Conservation (phyloP, 75 land plant species). For the Pinus tabuliformis region DNA sequence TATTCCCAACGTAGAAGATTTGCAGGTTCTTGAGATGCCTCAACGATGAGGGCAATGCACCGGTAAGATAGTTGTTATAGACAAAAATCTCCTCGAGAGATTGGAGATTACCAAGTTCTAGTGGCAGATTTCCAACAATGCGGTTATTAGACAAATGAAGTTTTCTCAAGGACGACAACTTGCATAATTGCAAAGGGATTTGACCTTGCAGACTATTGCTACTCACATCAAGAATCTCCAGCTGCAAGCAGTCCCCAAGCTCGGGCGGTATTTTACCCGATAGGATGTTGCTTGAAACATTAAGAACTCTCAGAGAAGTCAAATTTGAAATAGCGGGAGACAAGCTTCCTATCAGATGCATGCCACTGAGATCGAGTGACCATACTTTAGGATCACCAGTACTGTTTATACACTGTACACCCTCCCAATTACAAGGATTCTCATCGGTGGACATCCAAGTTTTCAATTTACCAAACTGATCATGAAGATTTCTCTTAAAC, state of each 20-base stretch:
- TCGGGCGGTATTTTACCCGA: conserved; percentile 55
- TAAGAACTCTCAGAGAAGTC: conserved; percentile 26
- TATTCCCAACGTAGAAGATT: conserved; percentile 54
- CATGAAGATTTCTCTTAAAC: conserved; percentile 28
- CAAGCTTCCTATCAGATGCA: conserved; percentile 42
- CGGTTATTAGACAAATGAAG: conserved; percentile 59
- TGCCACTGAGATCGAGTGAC: conserved; percentile 33
- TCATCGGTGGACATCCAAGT: conserved; percentile 44
- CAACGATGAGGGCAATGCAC: conserved; percentile 49
- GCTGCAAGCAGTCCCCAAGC: conserved; percentile 22
- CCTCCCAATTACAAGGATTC: conserved; percentile 59
- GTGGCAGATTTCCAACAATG: conserved; percentile 48
- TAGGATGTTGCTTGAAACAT: conserved; percentile 46
- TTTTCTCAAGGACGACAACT: conserved; percentile 28
- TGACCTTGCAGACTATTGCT: conserved; percentile 47
- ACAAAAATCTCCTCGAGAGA: conserved; percentile 39
- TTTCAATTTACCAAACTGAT: conserved; percentile 16
- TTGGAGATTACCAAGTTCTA: conserved; percentile 44
- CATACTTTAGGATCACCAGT: conserved; percentile 19
- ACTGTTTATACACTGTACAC: conserved; percentile 28
- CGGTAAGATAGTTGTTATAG: conserved; percentile 50
- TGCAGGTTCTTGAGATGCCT: conserved; percentile 50
- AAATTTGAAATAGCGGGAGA: conserved; percentile 38
- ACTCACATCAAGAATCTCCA: conserved; percentile 58
- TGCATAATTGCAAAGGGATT: conserved; percentile 38